Base-by-base conservation (phyloP, 805 yeast genomes). In the Saccharomycopsis fibuligera region DNA sequence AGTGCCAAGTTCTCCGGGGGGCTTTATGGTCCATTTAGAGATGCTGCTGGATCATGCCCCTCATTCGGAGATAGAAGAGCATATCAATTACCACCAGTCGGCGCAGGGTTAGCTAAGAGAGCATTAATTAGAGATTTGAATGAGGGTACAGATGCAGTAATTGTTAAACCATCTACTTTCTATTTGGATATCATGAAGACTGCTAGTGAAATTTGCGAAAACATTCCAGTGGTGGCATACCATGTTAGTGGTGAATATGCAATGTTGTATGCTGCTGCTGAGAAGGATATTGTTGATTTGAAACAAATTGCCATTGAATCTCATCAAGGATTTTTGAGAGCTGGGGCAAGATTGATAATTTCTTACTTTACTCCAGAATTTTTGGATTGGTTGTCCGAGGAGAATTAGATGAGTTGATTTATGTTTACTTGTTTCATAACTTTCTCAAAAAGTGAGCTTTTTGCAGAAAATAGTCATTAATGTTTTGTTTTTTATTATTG, bases 161-260 rank as follows among this genome's bases (percentile, higher is more conserved):
- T 93, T 62, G 90, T 93, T 56, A 93, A 93, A 63, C 99, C 99
- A 10, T 86, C 96, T 4, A 88, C 98, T 3, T 91, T 93, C 68
- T 93, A 91, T 65, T 73, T 93, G 59, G 99, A 93, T 63, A 75
- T 93, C 46, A 84, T 93, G 67, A 74, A 83, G 49, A 96, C 93
- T 61, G 96, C 99, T 0, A 72, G 90, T 35, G 81, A 77, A 59
- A 73, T 90, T 46, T 86, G 96, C 61, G 66, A 69, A 45, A 93
- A 93, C 63, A 78, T 85, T 58, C 99, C 99, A 24, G 70, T 93
- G 46, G 88, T 96, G 60, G 90, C 95, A 24, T 93, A 93, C 67
- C 99, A 93, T 66, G 99, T 93, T 22, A 81, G 91, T 63, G 99
- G 99, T 36, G 99, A 93, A 68, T 93, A 78, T 62, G 97, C 98